Evolutionary conservation across 345 rosid species (phyloP).

Genomic region (Luvunga scandens): DNA sequence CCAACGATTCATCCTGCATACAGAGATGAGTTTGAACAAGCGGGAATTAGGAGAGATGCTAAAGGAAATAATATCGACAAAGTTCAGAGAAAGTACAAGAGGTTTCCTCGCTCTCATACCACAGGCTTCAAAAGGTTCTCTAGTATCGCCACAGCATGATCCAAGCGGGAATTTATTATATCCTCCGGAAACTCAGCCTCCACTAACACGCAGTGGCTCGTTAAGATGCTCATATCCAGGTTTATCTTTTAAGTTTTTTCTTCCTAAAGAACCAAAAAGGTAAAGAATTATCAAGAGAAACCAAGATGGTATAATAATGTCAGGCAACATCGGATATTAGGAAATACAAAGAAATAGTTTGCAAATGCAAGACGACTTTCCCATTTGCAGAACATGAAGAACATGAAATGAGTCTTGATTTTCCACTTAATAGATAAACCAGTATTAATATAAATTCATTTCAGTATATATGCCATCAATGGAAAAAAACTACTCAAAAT

Average conservation of each 20-base stretch:
- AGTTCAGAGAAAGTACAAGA: not conserved
- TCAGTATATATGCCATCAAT: too few species aligned
- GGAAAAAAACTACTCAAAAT: too few species aligned
- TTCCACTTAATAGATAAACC: not conserved
- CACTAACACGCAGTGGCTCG: constrained; percentile 77
- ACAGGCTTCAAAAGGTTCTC: constrained; percentile 83
- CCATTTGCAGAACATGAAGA: not conserved
- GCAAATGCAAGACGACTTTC: not conserved
- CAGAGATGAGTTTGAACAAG: not conserved
- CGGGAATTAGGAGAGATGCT: too few species aligned
- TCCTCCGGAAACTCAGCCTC: constrained; percentile 94
- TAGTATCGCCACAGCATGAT: constrained; percentile 63
- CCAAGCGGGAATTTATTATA: constrained; percentile 58
- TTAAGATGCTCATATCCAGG: constrained; percentile 91
- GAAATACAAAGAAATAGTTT: not conserved
- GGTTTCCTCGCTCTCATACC: constrained; percentile 37
- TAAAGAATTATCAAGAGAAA: constrained; percentile 1
- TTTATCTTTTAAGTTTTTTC: constrained; percentile 80
- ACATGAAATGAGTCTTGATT: not conserved
- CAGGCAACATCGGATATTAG: too few species aligned
- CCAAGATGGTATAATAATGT: not conserved
- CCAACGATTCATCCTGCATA: constrained; percentile 79
- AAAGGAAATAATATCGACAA: not conserved
- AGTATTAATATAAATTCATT: not conserved
- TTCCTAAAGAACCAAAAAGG: not conserved